phyloP scores from a whole-genome alignment of 805 yeast genomes.

The Metschnikowia dekortorum region DNA sequence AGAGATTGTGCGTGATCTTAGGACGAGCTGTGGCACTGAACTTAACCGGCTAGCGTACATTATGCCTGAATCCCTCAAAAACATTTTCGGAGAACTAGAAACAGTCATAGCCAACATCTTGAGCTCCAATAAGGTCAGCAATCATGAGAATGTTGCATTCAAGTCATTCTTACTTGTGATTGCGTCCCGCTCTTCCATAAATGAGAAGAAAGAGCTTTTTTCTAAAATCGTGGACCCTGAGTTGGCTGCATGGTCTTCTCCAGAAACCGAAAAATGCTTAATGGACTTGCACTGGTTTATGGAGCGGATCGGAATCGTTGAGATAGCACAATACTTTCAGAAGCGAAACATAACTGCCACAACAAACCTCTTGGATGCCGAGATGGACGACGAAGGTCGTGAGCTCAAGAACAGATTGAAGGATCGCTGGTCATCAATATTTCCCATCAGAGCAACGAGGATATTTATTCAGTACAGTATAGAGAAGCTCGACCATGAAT shows the following conservation, averaged over 20 bases:
- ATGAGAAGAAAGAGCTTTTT: constrained; percentile 72
- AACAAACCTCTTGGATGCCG: constrained; percentile 69
- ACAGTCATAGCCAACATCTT: constrained; percentile 70
- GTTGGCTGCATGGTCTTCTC: constrained; percentile 86
- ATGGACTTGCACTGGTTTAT: constrained; percentile 94
- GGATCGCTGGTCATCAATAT: constrained; percentile 88
- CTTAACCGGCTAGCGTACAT: constrained; percentile 88
- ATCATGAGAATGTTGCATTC: constrained; percentile 91
- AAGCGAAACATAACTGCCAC: constrained; percentile 73
- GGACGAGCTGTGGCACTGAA: constrained; percentile 93
- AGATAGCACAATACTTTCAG: constrained; percentile 86
- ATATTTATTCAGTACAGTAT: constrained; percentile 93
- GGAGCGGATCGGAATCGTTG: constrained; percentile 94
- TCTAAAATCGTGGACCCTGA: constrained; percentile 91
- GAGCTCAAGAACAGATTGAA: constrained; percentile 70
- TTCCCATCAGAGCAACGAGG: constrained; percentile 94
- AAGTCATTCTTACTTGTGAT: constrained; percentile 88
- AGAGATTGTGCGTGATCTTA: constrained; percentile 77
- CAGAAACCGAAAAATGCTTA: constrained; percentile 83
- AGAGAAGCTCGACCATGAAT: constrained; percentile 78
- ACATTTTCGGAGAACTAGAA: constrained; percentile 78
- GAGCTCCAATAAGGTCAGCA: constrained; percentile 65
- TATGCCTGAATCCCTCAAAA: constrained; percentile 86
- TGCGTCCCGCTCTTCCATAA: constrained; percentile 77
- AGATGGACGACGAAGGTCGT: constrained; percentile 88